Base-by-base conservation (phyloP, 805 yeast genomes). In the Jamesozyma spencerorum region DNA sequence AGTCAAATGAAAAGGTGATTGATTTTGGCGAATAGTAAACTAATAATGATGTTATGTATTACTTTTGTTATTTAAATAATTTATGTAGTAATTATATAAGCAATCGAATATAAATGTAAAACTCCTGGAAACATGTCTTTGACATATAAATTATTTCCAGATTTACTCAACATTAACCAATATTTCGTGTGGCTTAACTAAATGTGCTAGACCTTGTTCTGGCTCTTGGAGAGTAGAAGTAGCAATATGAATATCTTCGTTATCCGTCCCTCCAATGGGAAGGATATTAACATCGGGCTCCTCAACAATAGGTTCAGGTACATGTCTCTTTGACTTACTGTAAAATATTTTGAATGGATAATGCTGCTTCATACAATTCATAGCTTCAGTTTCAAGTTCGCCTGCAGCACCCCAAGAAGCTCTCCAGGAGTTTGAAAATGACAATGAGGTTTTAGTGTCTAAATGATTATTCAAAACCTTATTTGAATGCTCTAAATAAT, bases 391-490 rank as follows among this genome's bases (percentile, higher is more conserved):
- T 31, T 60, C 58, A 37, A 66, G 47, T 22, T 55, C 63, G 6
- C 42, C 32, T 3, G 62, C 40, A 1, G 71, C 57, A 31, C 53
- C 48, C 41, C 54, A 60, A 6, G 64, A 48, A 11, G 68, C 70
- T 17, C 29, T 41, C 40, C 60, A 47, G 5, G 65, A 55, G 22
- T 63, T 47, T 22, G 48, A 46, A 7, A 60, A 22, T n/a, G 51
- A 39, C n/a, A 56, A 42, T 18, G 64, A 64, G 11, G 65, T 63
- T 41, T 72, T 65, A 45, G 66, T 62, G 19, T 60, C 58, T 47
- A 66, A 55, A 33, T 70, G 65, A 15, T 60, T 53, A 39, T 66
- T 63, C 42, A 65, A 69, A n/a, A 67, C 64, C 18, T 57, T 55
- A 42, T 59, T 51, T 12, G 60, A 63, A 48, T 71, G 72, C 7